Evolutionary conservation across 495 filamentous ascomycete genomes (phyloP).

Genomic region (Symbiotaphrina buchneri): DNA sequence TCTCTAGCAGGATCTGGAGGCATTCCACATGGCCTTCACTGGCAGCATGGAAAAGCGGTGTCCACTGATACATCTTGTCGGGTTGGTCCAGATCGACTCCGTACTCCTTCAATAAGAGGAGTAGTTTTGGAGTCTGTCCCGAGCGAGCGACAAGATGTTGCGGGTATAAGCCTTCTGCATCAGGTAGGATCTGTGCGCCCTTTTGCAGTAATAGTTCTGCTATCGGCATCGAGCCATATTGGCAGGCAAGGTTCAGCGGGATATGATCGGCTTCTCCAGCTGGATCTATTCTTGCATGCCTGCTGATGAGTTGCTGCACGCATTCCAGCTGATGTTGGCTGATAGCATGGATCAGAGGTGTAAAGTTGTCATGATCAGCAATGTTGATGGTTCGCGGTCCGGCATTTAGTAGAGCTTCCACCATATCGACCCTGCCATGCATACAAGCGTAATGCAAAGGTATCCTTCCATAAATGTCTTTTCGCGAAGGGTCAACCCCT

Average conservation of each 20-base stretch:
- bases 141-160: slow-evolving; percentile 92
- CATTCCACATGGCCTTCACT: slow-evolving; percentile 89
- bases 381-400: slow-evolving; percentile 48
- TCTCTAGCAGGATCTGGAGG: slow-evolving; percentile 51
- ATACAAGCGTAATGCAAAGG: slow-evolving; percentile 94
- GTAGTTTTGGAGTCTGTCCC: slow-evolving; percentile 52
- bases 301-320: slow-evolving; percentile 48
- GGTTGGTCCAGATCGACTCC: slow-evolving; percentile 82
- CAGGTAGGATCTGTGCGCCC: slow-evolving; percentile 55
- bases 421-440: slow-evolving; percentile 73
- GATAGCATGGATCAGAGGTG: slow-evolving; percentile 83
- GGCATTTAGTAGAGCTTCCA: slow-evolving; percentile 39
- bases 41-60: slow-evolving; percentile 83
- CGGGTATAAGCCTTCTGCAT: slow-evolving; percentile 93
- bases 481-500: slow-evolving; percentile 50
- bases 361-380: slow-evolving; percentile 94
- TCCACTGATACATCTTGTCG: slow-evolving; percentile 95
- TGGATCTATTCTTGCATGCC: slow-evolving; percentile 59
- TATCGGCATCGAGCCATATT: slow-evolving; percentile 66
- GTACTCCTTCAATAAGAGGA: slow-evolving; percentile 60
- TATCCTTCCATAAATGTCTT: slow-evolving; percentile 83
- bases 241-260: slow-evolving; percentile 82
- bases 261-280: slow-evolving; percentile 73
- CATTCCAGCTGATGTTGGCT: slow-evolving; percentile 62
- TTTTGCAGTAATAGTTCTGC: slow-evolving; percentile 65